Percentiles rank a stretch among this genome's conserved stretches.
These are phyloP conservation scores for Chrysoporthe puriensis DNA, from an alignment of 2,329 filamentous ascomycete species.

Conservation along the genomic window DNA sequence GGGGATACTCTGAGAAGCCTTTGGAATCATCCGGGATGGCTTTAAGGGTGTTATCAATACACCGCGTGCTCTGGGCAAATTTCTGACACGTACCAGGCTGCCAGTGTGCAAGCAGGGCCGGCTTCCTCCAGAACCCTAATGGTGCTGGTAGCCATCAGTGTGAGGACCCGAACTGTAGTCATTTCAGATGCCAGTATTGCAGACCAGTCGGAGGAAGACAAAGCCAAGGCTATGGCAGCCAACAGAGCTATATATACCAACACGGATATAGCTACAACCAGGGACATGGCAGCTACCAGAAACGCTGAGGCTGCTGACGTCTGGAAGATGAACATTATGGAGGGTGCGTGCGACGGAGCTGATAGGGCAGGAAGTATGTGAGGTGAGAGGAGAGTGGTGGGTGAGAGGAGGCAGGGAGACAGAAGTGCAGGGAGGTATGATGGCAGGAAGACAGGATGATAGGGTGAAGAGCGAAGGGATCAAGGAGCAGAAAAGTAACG, in stretches of 20 bases:
- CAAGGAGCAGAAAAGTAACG: background rate
- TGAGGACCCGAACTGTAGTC: background rate
- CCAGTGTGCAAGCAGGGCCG: background rate
- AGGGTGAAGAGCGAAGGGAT: background rate
- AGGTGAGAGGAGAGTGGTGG: background rate
- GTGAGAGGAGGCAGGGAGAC: background rate
- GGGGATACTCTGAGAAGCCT: background rate
- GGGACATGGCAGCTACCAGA: background rate
- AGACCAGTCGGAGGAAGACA: too few relatives aligned
- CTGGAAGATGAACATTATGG: background rate
- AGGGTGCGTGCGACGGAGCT: background rate
- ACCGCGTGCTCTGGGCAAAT: background rate
- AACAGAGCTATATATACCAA: background rate
- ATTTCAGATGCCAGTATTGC: background rate
- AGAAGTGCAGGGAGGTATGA: background rate
- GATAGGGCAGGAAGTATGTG: background rate
- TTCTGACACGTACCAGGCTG: conserved; percentile 1
- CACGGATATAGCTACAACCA: background rate
- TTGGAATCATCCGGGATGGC: background rate
- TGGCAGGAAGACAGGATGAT: background rate
- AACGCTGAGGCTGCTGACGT: background rate
- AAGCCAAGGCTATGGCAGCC: background rate
- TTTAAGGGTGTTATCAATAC: background rate
- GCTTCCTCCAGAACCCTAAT: background rate
- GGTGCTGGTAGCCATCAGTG: background rate